These are phyloP conservation scores for Erysimum cheiranthoides DNA, from an alignment of 345 rosid genomes.

Conservation along the genomic window DNA sequence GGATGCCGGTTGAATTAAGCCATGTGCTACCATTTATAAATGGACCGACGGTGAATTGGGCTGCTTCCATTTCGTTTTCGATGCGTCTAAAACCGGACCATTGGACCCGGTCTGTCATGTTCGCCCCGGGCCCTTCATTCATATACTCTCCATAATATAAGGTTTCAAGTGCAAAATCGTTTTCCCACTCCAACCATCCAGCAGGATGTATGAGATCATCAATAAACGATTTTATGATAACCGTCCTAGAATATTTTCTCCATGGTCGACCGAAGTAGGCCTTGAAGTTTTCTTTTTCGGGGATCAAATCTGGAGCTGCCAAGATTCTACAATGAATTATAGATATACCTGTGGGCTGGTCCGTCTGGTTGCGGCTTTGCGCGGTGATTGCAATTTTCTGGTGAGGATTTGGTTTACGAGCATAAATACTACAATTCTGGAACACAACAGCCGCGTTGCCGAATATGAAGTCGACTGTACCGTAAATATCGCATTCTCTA, in stretches of 20 bases:
- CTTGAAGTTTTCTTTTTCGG: slow-evolving; percentile 53
- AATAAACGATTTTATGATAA: slow-evolving; percentile 55
- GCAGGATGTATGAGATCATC: slow-evolving; percentile 70
- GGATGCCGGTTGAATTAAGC: slow-evolving; percentile 65
- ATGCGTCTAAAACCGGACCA: slow-evolving; percentile 78
- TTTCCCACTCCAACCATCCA: slow-evolving; percentile 81
- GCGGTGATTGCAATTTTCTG: slow-evolving; percentile 74
- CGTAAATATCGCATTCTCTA: slow-evolving; percentile 76
- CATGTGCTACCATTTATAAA: slow-evolving; percentile 69
- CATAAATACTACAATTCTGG: slow-evolving; percentile 72
- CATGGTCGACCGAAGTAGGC: slow-evolving; percentile 84
- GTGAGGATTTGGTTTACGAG: slow-evolving; percentile 63
- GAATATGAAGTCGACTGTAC: slow-evolving; percentile 75
- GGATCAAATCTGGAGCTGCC: slow-evolving; percentile 68
- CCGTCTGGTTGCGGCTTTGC: slow-evolving; percentile 67
- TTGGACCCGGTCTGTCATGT: slow-evolving; percentile 61
- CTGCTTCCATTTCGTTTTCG: slow-evolving; percentile 55
- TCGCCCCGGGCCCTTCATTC: slow-evolving; percentile 75
- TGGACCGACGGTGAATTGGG: slow-evolving; percentile 60
- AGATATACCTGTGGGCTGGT: slow-evolving; percentile 70
- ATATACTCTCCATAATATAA: slow-evolving; percentile 78
- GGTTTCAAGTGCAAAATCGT: slow-evolving; percentile 54
- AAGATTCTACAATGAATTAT: slow-evolving; percentile 64
- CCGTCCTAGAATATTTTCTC: slow-evolving; percentile 79
- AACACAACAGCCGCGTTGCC: slow-evolving; percentile 79